Conservation (phyloP, 2,329 filamentous ascomycete species). For the Diaporthe aspalathi region DNA sequence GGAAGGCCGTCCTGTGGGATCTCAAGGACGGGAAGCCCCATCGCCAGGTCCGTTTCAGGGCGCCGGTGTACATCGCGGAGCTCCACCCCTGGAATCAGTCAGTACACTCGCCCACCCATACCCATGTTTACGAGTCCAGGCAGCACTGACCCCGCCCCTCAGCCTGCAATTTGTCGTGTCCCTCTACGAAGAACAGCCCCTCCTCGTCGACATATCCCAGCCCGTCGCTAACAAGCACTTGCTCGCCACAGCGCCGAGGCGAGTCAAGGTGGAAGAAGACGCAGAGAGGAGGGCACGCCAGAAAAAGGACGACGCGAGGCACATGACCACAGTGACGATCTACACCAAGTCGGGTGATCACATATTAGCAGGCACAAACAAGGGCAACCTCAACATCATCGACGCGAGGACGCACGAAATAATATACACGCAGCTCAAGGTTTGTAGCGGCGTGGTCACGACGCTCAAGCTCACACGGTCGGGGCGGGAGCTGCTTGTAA, state of each 20-base stretch:
- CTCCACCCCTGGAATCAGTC: slow-evolving; percentile 92
- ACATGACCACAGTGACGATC: slow-evolving; percentile 91
- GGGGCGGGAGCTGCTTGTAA: slow-evolving; percentile 88
- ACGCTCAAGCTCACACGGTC: slow-evolving; percentile 86
- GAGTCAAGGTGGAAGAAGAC: slow-evolving; percentile 76
- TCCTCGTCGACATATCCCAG: slow-evolving; percentile 83
- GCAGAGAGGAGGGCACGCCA: slow-evolving; percentile 82
- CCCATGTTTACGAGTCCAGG: slow-evolving; percentile 9
- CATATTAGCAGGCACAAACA: slow-evolving; percentile 92
- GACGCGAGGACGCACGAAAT: slow-evolving; percentile 83
- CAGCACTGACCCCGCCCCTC: slow-evolving; percentile 41
- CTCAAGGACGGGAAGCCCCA: slow-evolving; percentile 76
- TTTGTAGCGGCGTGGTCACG: slow-evolving; percentile 89
- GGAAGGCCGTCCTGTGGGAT: slow-evolving; percentile 97
- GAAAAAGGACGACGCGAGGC: slow-evolving; percentile 90
- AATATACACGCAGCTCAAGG: slow-evolving; percentile 84
- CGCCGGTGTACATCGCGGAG: slow-evolving; percentile 95
- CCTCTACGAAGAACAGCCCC: slow-evolving; percentile 91
- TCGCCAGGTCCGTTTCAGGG: slow-evolving; percentile 89
- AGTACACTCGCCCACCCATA: slow-evolving; percentile 47
- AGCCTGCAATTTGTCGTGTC: slow-evolving; percentile 90
- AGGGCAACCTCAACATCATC: slow-evolving; percentile 96
- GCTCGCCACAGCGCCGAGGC: slow-evolving; percentile 84
- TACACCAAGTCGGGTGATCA: slow-evolving; percentile 89
- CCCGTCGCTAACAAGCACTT: slow-evolving; percentile 78